Base-by-base conservation (phyloP, 305 asterid species). In the Petunia hybrid region DNA sequence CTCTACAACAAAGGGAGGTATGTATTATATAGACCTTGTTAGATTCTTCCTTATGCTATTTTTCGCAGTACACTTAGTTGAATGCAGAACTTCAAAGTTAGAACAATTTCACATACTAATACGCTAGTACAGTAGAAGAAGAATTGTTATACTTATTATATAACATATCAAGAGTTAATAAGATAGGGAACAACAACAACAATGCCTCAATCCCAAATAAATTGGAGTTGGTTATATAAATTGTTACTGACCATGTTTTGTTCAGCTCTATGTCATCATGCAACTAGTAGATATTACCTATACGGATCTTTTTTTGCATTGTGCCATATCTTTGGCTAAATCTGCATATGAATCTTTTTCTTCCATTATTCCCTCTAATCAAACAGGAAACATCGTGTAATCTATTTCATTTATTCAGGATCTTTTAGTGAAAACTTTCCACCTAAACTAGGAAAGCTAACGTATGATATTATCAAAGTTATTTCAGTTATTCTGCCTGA, bases 1-100 rank as follows among this genome's bases (percentile, higher is more conserved):
- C 95, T 41, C 86, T 95, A 79, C 98, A 92, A 81, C 95, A 93
- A 87, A 88, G 99, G 84, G 97, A 95, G 98, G 99, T 95, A 85
- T 45, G 83, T 64, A 75, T 42, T 51, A 75, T 45, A 77, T 60
- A 16, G 61, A 66, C n/a, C 53, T 42, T 41, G 53, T 40, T 78
- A 41, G 40, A 63, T 46, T 63, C n/a, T 36, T 63, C 75, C 8
- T 66, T 43, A 10, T 13, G 8, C 45, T 35, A 45, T 53, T 36
- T 51, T 46, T 51, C 41, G 35, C 35, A 12, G 31, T 35, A 46
- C 39, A 74, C 63, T 4, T 73, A 51, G n/a, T 14, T 31, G 6
- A 62, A 35, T 9, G 1, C 35, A 35, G 10, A 71, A 35, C 62
- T 35, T 70, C 31, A 35, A 12, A 73, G n/a, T 8, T 0, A 51